Evolutionary conservation across 2,329 filamentous ascomycete species (phyloP), one percentile per base, ranked within the genome.

Genomic region (Ambrosiella xylebori): DNA sequence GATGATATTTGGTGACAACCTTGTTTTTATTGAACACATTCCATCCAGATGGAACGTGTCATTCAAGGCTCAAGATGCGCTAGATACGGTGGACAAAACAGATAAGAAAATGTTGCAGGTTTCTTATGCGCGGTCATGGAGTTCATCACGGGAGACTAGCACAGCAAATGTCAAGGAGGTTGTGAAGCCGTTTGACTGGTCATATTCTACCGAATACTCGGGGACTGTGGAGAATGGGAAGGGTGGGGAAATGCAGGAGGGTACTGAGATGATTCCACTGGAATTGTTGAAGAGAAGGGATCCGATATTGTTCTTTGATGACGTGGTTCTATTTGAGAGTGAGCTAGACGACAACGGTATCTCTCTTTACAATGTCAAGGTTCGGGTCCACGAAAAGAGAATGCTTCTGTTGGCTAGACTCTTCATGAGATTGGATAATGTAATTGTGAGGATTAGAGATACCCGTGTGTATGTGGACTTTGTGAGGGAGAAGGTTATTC

Each of bases 1-100:
- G 73, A 98, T 98, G 93, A 98, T 98, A 63, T 98, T 98, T 68
- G 93, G 93, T 61, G 90, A 98, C 74, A 98, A 98, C 70, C 74
- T 85, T 59, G 83, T 95, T 45, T 73, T 80, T 6, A 77, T 98
- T 61, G 75, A 82, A 57, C 88, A 97, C 71, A 62, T 73, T n/a
- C 76, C 78, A 17, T 82, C 78, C n/a, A 80, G 82, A 50, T 98
- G 89, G 88, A 74, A 75, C 50, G 75, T 97, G 62, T 73, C 77
- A 57, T 98, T 97, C 75, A 85, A 85, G 68, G 86, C 93, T 19
- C 86, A 82, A 64, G 88, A 91, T 67, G 93, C 91, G 27, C 77
- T 98, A 62, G 88, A 96, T 70, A 76, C 77, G 61, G 93, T 98
- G 54, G 91, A 95, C 73, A 98, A 97, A 77, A 96, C 90, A 3